phyloP scores from a whole-genome alignment of 257 asterid genomes.

The Ilex asprella region DNA sequence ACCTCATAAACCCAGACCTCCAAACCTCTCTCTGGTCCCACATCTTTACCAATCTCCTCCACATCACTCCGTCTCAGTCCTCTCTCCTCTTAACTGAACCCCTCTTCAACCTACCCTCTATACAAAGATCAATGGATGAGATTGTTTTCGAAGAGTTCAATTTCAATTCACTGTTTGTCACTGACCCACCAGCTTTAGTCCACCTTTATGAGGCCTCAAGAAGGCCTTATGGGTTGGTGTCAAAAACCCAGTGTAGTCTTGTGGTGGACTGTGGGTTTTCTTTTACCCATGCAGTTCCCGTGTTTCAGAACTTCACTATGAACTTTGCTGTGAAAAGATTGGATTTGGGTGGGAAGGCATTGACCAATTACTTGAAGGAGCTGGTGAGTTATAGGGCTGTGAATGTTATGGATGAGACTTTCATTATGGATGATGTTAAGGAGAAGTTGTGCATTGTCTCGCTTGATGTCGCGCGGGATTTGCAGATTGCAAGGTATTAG shows the following conservation, averaged over 20 bases:
- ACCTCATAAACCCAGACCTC: slow-evolving; percentile 84
- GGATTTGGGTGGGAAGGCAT: slow-evolving; percentile 91
- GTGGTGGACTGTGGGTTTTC: slow-evolving; percentile 94
- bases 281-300: slow-evolving; percentile 88
- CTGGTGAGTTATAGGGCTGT: slow-evolving; percentile 88
- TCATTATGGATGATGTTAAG: slow-evolving; percentile 88
- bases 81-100: slow-evolving; percentile 86
- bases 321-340: slow-evolving; percentile 80
- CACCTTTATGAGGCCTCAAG: slow-evolving; percentile 87
- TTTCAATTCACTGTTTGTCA: slow-evolving; percentile 57
- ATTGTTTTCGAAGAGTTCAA: slow-evolving; percentile 79
- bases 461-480: slow-evolving; percentile 70
- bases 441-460: slow-evolving; percentile 95
- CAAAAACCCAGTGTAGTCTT: slow-evolving; percentile 80
- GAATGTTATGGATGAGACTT: slow-evolving; percentile 94
- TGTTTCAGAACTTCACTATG: slow-evolving; percentile 78
- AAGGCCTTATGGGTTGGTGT: slow-evolving; percentile 60
- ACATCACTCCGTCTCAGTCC: slow-evolving; percentile 50
- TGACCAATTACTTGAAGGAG: slow-evolving; percentile 88
- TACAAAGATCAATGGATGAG: slow-evolving; percentile 68
- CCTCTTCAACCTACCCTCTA: slow-evolving; percentile 78
- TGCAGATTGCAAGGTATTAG: slow-evolving; percentile 67
- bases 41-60: slow-evolving; percentile 64
- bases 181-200: slow-evolving; percentile 80
- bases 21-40: slow-evolving; percentile 82